Conservation (phyloP, 2,329 filamentous ascomycete species). For the Zymoseptoria tritici region DNA sequence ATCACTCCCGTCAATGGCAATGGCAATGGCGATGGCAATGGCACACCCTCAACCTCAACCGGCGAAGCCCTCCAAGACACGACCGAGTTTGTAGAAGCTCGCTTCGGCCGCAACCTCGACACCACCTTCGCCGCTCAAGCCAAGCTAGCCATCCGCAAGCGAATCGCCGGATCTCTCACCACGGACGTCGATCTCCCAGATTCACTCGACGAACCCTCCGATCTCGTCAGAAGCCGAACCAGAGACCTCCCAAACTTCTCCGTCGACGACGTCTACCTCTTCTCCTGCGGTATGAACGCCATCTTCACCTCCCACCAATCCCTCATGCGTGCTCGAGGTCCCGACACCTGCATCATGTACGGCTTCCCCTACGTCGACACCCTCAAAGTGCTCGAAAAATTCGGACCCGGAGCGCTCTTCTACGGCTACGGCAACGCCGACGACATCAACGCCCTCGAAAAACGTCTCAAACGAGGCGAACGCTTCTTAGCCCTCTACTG, state of each 20-base stretch:
- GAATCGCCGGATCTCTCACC: constrained; percentile 80
- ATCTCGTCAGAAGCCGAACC: constrained; percentile 30
- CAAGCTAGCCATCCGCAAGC: constrained; percentile 73
- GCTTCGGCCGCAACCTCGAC: constrained; percentile 86
- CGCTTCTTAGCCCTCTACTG: constrained; percentile 78
- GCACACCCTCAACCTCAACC: constrained; percentile 15
- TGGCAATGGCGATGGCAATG: constrained; percentile 21
- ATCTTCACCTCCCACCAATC: constrained; percentile 83
- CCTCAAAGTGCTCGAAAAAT: constrained; percentile 89
- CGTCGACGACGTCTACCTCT: constrained; percentile 83
- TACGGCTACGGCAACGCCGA: constrained; percentile 71
- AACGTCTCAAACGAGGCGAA: constrained; percentile 62
- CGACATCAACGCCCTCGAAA: constrained; percentile 79
- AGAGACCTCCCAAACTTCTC: constrained; percentile 55
- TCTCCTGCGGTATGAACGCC: constrained; percentile 86
- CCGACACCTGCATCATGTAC: constrained; percentile 73
- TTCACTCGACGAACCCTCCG: constrained; percentile 40
- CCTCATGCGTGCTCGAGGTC: constrained; percentile 57
- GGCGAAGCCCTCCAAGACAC: constrained; percentile 49
- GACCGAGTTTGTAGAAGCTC: constrained; percentile 75
- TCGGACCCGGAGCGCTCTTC: constrained; percentile 80
- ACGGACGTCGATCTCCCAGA: constrained; percentile 61
- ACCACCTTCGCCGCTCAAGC: constrained; percentile 71
- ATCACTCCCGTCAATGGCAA: constrained; percentile 17
- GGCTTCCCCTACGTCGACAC: constrained; percentile 99